Evolutionary conservation across 345 rosid species (phyloP), one percentile per base, ranked within the genome.

Genomic region (Gynandropsis gynandra): DNA sequence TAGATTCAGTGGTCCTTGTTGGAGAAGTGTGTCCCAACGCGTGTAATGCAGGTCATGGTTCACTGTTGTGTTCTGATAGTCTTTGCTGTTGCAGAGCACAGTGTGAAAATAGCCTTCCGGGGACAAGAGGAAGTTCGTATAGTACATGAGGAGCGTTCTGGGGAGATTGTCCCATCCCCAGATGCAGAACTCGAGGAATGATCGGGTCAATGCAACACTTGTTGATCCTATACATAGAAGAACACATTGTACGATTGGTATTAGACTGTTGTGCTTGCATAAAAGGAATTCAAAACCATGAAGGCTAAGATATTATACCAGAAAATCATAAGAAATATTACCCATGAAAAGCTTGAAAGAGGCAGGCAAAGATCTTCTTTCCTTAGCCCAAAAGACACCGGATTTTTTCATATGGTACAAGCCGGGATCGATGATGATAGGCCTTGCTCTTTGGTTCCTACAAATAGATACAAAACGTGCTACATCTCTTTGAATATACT

Each of bases 151-250:
- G 29, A 90, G 79, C 1, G 83, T 84, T 16, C 98, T 83, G 21
- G 98, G 98, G 29, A 90, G 89, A 73, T 90, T 90, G 64, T 87
- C 96, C 92, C 98, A 87, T 59, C 96, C 98, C 89, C 89, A 80
- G 5, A 90, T 63, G 32, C 95, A 87, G 69, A 87, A 84, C 48
- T 90, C 93, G 4, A 90, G 83, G 74, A 90, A 87, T 14, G 95
- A 62, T 69, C 76, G 87, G 1, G 96, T 80, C 63, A 90, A 58
- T 16, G 78, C 68, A 55, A 84, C 82, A 70, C 92, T 84, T 40
- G 70, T 76, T 4, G 98, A 90, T 3, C 98, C 98, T 90, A 68
- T 54, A 59, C 44, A 50, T 56, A 53, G 45, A 16, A 52, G 10
- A 58, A 2, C 29, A 24, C 29, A 24, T n/a, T n/a, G 29, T 2